These are phyloP conservation scores for Colletotrichum orchidophilum DNA, from an alignment of 2,329 filamentous ascomycete species.

Conservation along the genomic window DNA sequence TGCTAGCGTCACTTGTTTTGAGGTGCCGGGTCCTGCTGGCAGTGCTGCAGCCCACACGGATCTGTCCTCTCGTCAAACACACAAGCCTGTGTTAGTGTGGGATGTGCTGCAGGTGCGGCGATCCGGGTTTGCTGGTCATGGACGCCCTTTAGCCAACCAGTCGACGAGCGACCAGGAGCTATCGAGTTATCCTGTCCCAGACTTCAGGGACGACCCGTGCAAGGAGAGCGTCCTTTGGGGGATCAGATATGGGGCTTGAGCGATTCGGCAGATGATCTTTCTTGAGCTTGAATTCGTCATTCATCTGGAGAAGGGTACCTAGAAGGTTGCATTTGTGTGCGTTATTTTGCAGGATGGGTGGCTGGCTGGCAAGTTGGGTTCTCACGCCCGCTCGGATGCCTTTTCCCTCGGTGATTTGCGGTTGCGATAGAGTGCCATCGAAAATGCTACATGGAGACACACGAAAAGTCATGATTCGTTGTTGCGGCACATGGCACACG, in stretches of 20 bases:
- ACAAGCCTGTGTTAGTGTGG: slow-evolving; percentile 11
- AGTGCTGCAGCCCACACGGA: not conserved
- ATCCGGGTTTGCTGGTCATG: slow-evolving; percentile 14
- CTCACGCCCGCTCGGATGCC: not conserved
- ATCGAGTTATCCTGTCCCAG: not conserved
- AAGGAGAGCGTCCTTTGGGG: not conserved
- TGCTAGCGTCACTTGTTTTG: not conserved
- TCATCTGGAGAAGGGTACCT: not conserved
- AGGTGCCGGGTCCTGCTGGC: not conserved
- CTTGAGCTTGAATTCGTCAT: slow-evolving; percentile 24
- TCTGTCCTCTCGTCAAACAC: slow-evolving; percentile 16
- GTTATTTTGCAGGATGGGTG: slow-evolving; percentile 3
- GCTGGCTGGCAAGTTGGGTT: not conserved
- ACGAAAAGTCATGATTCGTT: not conserved
- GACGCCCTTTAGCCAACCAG: not conserved
- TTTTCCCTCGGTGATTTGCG: not conserved
- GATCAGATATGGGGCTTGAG: slow-evolving; percentile 16
- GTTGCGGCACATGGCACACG: not conserved
- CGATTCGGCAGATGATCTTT: slow-evolving; percentile 25
- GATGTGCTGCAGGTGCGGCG: slow-evolving; percentile 22
- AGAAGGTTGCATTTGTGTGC: slow-evolving; percentile 10
- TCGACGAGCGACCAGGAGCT: not conserved
- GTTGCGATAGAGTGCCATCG: not conserved
- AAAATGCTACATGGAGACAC: not conserved
- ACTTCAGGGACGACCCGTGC: slow-evolving; percentile 13